A percentile compares a stretch with the other conserved stretches of the same genome.
Evolutionary conservation across 805 yeast genomes (phyloP).

Genomic region (Sungouiella thailandica): DNA sequence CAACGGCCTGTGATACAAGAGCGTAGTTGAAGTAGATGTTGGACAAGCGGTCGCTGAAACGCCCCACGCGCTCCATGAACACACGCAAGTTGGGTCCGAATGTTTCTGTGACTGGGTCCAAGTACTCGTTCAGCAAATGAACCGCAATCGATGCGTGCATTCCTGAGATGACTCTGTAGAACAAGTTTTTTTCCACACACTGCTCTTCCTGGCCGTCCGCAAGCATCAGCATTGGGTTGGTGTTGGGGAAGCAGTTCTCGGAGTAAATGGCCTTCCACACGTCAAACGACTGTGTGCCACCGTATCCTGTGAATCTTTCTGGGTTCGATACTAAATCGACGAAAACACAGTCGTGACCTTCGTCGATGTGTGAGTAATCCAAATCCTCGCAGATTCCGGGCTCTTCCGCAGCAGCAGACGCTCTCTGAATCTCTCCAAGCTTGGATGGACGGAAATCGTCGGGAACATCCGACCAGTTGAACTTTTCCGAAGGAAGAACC

Average conservation of each 20-base stretch:
- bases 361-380: slow-evolving; percentile 68
- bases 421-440: slow-evolving; percentile 44
- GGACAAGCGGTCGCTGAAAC: slow-evolving; percentile 80
- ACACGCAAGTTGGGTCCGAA: slow-evolving; percentile 81
- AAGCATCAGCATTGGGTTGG: slow-evolving; percentile 32
- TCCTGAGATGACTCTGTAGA: slow-evolving; percentile 83
- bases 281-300: slow-evolving; percentile 85
- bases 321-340: slow-evolving; percentile 87
- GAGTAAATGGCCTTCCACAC: slow-evolving; percentile 92
- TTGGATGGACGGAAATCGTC: slow-evolving; percentile 71
- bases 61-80: slow-evolving; percentile 87
- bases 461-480: slow-evolving; percentile 53
- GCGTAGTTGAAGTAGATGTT: slow-evolving; percentile 93
- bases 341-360: slow-evolving; percentile 66
- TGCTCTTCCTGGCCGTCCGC: slow-evolving; percentile 34
- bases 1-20: slow-evolving; percentile 72
- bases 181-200: slow-evolving; percentile 84
- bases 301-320: slow-evolving; percentile 94
- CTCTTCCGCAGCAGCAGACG: slow-evolving; percentile 13
- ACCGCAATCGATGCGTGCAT: slow-evolving; percentile 95
- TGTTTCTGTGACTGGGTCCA: slow-evolving; percentile 55
- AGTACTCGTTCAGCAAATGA: slow-evolving; percentile 80
- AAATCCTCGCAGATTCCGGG: slow-evolving; percentile 38
- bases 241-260: slow-evolving; percentile 78
- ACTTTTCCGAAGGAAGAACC: slow-evolving; percentile 62